phyloP scores from a whole-genome alignment of 495 filamentous ascomycete genomes.

The Haplographium delicatum region DNA sequence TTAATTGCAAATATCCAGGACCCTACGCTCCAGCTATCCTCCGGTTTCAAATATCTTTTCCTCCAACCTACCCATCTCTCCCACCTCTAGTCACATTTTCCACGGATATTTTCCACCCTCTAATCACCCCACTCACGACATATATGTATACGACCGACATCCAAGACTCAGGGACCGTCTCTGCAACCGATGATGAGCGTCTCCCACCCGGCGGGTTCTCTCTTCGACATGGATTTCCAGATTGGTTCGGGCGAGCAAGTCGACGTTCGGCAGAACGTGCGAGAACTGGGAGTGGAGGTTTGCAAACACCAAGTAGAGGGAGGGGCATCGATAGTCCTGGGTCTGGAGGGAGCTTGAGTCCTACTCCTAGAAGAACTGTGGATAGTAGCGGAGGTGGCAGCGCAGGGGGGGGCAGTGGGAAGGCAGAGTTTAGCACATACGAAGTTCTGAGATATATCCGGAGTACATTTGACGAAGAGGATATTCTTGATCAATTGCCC shows the following conservation, averaged over 20 bases:
- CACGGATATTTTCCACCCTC: slow-evolving; percentile 90
- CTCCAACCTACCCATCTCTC: slow-evolving; percentile 67
- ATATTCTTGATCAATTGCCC: slow-evolving; percentile 70
- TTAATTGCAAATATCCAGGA: slow-evolving; percentile 41
- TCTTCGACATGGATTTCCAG: slow-evolving; percentile 81
- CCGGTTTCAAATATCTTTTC: slow-evolving; percentile 86
- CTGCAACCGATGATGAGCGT: slow-evolving; percentile 73
- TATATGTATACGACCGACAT: slow-evolving; percentile 81
- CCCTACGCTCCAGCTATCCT: slow-evolving; percentile 85
- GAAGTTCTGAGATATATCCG: slow-evolving; percentile 76
- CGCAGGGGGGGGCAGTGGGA: slow-evolving; percentile 24
- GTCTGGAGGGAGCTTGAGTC: slow-evolving; percentile 10
- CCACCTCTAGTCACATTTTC: slow-evolving; percentile 83
- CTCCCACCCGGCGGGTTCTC: slow-evolving; percentile 84
- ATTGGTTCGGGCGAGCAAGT: slow-evolving; percentile 62
- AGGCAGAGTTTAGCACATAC: slow-evolving; percentile 38
- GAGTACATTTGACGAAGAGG: slow-evolving; percentile 70
- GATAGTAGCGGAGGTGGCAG: neutral
- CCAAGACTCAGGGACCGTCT: slow-evolving; percentile 64
- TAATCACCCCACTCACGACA: slow-evolving; percentile 84
- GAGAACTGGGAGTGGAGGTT: neutral
- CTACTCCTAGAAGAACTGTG: slow-evolving; percentile 12
- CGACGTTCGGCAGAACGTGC: slow-evolving; percentile 12
- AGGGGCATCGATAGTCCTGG: slow-evolving; percentile 13
- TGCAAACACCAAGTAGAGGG: slow-evolving; percentile 15